Conservation (phyloP, 2,329 filamentous ascomycete genomes). For the Cyphellophora attinorum region DNA sequence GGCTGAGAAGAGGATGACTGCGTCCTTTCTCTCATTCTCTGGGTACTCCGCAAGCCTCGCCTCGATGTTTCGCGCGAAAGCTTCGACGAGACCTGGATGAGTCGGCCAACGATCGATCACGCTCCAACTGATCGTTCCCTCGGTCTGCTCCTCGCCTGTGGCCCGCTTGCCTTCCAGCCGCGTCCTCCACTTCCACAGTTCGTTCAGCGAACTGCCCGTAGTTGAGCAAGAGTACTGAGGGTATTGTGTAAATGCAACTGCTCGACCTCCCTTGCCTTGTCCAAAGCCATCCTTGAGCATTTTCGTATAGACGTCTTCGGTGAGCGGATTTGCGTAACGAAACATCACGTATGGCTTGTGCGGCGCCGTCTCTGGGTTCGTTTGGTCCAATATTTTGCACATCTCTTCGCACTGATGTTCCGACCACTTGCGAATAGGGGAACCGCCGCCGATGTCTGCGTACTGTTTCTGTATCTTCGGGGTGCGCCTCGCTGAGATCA, state of each 20-base stretch:
- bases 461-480: slow-evolving; percentile 98
- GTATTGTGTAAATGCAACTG: slow-evolving; percentile 96
- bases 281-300: slow-evolving; percentile 85
- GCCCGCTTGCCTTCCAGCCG: slow-evolving; percentile 66
- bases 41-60: slow-evolving; percentile 76
- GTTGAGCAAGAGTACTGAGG: slow-evolving; percentile 98
- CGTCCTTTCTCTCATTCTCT: slow-evolving; percentile 65
- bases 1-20: slow-evolving; percentile 84
- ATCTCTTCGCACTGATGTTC: slow-evolving; percentile 89
- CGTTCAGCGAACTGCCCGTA: slow-evolving; percentile 90
- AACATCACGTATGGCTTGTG: slow-evolving; percentile 98
- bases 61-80: slow-evolving; percentile 88
- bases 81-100: slow-evolving; percentile 82
- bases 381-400: slow-evolving; percentile 91
- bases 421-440: slow-evolving; percentile 95
- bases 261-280: slow-evolving; percentile 76
- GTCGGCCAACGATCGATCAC: slow-evolving; percentile 96
- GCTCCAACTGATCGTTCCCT: slow-evolving; percentile 82
- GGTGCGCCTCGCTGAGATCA: slow-evolving; percentile 77
- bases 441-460: slow-evolving; percentile 89
- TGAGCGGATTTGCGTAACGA: slow-evolving; percentile 85
- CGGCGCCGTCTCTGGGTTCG: slow-evolving; percentile 84
- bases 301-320: slow-evolving; percentile 82
- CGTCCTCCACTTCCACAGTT: slow-evolving; percentile 94
- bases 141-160: slow-evolving; percentile 39